Conservation (phyloP, 2,329 filamentous ascomycete species). For the Lachnum nothofagi region DNA sequence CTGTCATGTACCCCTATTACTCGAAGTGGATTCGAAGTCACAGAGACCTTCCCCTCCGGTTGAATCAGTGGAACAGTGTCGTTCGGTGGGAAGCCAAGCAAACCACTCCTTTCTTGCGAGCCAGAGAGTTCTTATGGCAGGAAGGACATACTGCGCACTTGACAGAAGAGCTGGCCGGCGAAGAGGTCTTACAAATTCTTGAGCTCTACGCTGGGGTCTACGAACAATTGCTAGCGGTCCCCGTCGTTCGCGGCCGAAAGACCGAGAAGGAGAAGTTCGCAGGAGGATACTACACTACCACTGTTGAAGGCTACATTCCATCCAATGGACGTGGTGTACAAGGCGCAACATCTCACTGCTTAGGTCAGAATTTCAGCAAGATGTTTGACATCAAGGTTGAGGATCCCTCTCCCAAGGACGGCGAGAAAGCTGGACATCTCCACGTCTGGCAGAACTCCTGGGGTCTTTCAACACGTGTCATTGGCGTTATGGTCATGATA, state of each 20-base stretch:
- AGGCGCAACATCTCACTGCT: conserved; percentile 81
- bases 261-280: conserved; percentile 98
- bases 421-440: conserved; percentile 72
- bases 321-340: conserved; percentile 95
- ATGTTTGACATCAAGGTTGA: conserved; percentile 99
- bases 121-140: conserved; percentile 96
- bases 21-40: conserved; percentile 96
- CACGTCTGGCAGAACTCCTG: conserved; percentile 98
- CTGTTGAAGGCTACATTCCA: conserved; percentile 93
- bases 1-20: conserved; percentile 94
- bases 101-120: conserved; percentile 77
- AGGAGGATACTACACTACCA: conserved; percentile 93
- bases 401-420: conserved; percentile 68
- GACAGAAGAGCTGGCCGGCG: conserved; percentile 71
- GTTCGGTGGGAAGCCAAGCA: conserved; percentile 98
- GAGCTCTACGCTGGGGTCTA: conserved; percentile 91
- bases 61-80: conserved; percentile 96
- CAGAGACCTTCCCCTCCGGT: conserved; percentile 83
- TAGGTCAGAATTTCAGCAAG: conserved; percentile 97
- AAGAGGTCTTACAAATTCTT: conserved; percentile 88
- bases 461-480: conserved; percentile 94
- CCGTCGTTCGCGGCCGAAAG: conserved; percentile 87
- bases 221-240: conserved; percentile 87
- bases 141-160: conserved; percentile 79
- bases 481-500: conserved; percentile 98